Conservation (phyloP, 768 basidiomycete species). For the Suillus placidus region DNA sequence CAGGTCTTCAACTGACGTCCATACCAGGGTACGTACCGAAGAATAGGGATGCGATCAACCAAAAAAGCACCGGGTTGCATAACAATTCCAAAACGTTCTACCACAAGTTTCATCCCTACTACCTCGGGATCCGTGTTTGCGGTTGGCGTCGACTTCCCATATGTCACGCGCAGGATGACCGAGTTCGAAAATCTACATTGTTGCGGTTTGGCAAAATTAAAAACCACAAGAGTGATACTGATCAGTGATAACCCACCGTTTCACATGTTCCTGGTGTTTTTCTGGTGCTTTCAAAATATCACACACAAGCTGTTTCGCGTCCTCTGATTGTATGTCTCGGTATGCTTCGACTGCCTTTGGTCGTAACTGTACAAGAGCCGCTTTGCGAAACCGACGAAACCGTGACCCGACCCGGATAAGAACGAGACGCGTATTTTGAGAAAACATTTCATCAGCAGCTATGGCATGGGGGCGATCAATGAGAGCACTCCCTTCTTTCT, state of each 20-base stretch:
- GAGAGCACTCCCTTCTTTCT: constrained; percentile 52
- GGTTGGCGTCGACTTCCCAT: constrained; percentile 54
- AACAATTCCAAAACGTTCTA: constrained; percentile 26
- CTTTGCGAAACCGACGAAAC: constrained; percentile 58
- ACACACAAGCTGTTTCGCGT: constrained; percentile 16
- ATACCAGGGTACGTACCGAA: constrained; percentile 56
- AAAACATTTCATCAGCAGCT: constrained; percentile 53
- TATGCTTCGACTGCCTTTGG: constrained; percentile 47
- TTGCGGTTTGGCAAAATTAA: not conserved
- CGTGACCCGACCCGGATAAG: constrained; percentile 51
- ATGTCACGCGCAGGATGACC: constrained; percentile 48
- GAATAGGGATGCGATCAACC: constrained; percentile 33
- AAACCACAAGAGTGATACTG: not conserved
- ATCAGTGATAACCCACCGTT: constrained; percentile 1
- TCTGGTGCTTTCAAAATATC: constrained; percentile 10
- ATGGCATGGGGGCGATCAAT: constrained; percentile 52
- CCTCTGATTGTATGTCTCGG: constrained; percentile 43
- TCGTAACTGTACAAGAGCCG: constrained; percentile 53
- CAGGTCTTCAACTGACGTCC: constrained; percentile 52
- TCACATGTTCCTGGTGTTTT: constrained; percentile 3
- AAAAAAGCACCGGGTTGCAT: constrained; percentile 30
- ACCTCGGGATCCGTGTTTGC: constrained; percentile 28
- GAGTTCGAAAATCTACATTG: constrained; percentile 47
- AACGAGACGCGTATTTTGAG: constrained; percentile 56
- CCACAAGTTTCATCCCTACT: constrained; percentile 20